Conservation (phyloP, 2,329 filamentous ascomycete species). For the Didymella arachidicola region DNA sequence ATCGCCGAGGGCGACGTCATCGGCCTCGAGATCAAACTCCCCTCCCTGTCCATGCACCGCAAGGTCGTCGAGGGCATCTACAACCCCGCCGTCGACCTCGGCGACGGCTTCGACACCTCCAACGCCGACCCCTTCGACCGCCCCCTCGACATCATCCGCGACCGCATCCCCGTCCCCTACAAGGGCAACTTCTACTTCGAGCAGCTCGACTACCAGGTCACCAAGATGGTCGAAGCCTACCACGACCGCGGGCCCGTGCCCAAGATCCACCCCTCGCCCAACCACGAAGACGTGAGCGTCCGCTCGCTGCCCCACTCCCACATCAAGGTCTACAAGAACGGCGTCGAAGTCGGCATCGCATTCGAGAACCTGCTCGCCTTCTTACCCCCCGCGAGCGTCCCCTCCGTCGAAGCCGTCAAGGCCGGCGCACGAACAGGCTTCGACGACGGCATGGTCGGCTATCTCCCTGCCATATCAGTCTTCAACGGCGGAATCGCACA, state of each 20-base stretch:
- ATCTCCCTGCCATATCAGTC: conserved; percentile 91
- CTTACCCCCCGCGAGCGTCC: conserved; percentile 84
- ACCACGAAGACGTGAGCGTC: conserved; percentile 75
- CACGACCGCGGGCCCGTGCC: conserved; percentile 57
- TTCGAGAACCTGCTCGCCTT: conserved; percentile 91
- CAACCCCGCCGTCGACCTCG: conserved; percentile 80
- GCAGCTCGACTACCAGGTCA: conserved; percentile 85
- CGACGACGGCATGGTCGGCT: conserved; percentile 94
- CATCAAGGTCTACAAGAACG: conserved; percentile 94
- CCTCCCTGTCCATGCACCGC: conserved; percentile 82
- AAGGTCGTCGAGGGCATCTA: conserved; percentile 88
- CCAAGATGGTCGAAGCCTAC: conserved; percentile 81
- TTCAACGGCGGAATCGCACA: conserved; percentile 91
- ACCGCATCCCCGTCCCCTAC: conserved; percentile 92
- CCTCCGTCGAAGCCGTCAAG: conserved; percentile 70
- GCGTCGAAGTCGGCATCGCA: conserved; percentile 81
- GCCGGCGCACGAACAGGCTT: conserved; percentile 83
- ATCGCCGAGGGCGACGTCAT: conserved; percentile 92
- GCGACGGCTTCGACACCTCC: conserved; percentile 63
- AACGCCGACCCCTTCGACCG: conserved; percentile 54
- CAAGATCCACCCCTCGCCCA: conserved; percentile 77
- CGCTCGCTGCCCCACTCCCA: conserved; percentile 85
- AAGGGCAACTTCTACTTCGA: conserved; percentile 95
- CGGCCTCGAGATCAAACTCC: conserved; percentile 89
- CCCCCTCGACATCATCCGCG: conserved; percentile 86